Base-by-base conservation (phyloP, 1,139 yeast genomes). In the Kodamaea fungicola region DNA sequence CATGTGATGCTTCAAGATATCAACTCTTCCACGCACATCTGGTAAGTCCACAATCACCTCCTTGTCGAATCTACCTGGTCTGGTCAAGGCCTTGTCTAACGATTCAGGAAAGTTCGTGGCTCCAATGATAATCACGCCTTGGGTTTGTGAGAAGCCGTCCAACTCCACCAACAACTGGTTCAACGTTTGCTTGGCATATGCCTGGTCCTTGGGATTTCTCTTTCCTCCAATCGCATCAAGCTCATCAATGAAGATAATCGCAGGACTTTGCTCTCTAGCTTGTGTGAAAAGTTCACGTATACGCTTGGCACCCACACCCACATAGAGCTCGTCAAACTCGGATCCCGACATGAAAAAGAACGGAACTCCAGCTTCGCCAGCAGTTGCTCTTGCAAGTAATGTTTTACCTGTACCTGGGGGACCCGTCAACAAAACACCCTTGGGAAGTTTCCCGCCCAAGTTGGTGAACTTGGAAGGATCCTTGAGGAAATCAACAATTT, bases 381-480 rank as follows among this genome's bases (percentile, higher is more conserved):
- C 99, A 28, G 97, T 95, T 12, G 99, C 98, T 51, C 98, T 78
- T 1, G 98, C 98, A 45, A 94, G 75, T 46, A 94, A 70, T 1
- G 99, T 94, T 62, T 94, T 94, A 77, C 99, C 99, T 6, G 99
- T 94, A 65, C 99, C 99, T 28, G 99, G 99, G 28, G 99, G 99
- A 32, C 99, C 99, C 6, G 98, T 92, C 46, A 94, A 71, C 41
- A 94, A 67, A 4, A 94, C 95, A 70, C 99, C 99, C 61, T 90
- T 92, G 40, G 98, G 98, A 50, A 94, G 72, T 61, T 89, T 89
- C 38, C 98, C 99, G 46, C 99, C 99, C 37, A 94, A 74, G 1
- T 96, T 95, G 32, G 97, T 94, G 64, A 89, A 94, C 60, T 87
- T 87, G 13, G 96, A 78, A 10, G 99, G 98, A 57, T 94, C 97